A percentile compares a stretch with the other conserved stretches of the same genome.
Evolutionary conservation across 768 basidiomycete species (phyloP).

Genomic region (Epithele typhae): DNA sequence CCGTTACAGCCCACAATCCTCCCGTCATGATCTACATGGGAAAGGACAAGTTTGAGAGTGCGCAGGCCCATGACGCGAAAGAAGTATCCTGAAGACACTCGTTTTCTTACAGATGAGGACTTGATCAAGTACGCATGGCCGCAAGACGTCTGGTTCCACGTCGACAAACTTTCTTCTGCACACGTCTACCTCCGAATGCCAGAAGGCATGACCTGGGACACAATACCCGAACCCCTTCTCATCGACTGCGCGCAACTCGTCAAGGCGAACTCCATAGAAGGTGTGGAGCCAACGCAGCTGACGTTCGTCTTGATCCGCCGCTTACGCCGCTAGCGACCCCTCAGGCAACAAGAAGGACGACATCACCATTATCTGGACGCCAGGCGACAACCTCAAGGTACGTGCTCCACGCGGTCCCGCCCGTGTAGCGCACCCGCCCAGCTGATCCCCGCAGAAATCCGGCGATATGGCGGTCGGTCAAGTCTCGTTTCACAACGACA

Average conservation of each 20-base stretch:
- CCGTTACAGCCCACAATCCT: constrained; percentile 58
- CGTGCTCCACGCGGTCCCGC: not conserved
- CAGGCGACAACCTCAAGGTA: constrained; percentile 89
- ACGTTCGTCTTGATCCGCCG: not conserved
- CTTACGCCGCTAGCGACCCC: constrained; percentile 6
- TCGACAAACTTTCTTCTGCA: constrained; percentile 95
- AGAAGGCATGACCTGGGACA: constrained; percentile 78
- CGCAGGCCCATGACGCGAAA: constrained; percentile 25
- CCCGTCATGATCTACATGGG: constrained; percentile 87
- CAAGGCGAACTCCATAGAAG: constrained; percentile 97
- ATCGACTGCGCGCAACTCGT: constrained; percentile 91
- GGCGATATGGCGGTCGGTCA: constrained; percentile 98
- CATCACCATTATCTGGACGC: constrained; percentile 91
- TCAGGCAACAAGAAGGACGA: constrained; percentile 95
- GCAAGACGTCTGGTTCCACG: constrained; percentile 92
- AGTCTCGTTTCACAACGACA: constrained; percentile 92
- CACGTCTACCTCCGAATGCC: constrained; percentile 96
- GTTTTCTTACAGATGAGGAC: constrained; percentile 71
- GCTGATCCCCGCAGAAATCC: constrained; percentile 62
- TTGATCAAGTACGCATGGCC: constrained; percentile 91
- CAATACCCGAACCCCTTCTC: constrained; percentile 74
- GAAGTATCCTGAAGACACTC: not conserved
- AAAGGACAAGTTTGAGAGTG: constrained; percentile 94
- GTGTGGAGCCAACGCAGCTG: constrained; percentile 34
- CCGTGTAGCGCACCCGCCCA: not conserved